These are phyloP conservation scores for Ramalina intermedia DNA, from an alignment of 495 filamentous ascomycete species.

Conservation along the genomic window DNA sequence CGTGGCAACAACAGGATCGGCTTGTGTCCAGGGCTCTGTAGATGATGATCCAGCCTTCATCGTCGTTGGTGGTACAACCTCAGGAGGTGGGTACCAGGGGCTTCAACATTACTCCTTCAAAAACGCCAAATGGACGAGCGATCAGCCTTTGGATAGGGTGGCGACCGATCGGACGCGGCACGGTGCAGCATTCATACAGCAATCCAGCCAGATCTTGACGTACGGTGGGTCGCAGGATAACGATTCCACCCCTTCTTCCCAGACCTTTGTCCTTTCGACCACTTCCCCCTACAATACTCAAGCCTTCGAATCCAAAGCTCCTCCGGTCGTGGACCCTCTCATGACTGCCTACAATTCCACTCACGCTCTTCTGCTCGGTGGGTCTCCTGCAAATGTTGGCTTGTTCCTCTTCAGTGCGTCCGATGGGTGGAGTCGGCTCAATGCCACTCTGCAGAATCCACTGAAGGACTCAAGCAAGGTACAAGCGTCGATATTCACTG, in stretches of 20 bases:
- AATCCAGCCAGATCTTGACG: conserved; percentile 56
- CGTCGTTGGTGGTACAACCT: conserved; percentile 60
- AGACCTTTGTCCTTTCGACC: conserved; percentile 63
- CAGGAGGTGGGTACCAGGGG: conserved; percentile 47
- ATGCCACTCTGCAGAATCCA: conserved; percentile 33
- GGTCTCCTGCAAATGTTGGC: conserved; percentile 46
- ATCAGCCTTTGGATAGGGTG: conserved; percentile 36
- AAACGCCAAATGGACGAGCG: conserved; percentile 59
- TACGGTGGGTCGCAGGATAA: conserved; percentile 64
- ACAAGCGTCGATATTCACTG: conserved; percentile 49
- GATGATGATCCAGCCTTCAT: conserved; percentile 52
- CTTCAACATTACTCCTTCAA: conserved; percentile 72
- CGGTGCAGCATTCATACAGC: conserved; percentile 59
- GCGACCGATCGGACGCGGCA: conserved; percentile 60
- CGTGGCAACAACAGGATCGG: conserved; percentile 53
- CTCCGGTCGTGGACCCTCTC: conserved; percentile 51
- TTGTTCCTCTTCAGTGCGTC: conserved; percentile 45
- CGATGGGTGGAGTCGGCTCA: conserved; percentile 51
- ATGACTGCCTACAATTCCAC: conserved; percentile 63
- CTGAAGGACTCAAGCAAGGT: conserved; percentile 42
- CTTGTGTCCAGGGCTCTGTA: conserved; percentile 54
- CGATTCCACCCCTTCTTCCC: conserved; percentile 37
- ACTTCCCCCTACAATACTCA: conserved; percentile 41
- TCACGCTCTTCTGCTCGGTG: conserved; percentile 65
- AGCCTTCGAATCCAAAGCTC: conserved; percentile 35